Base-by-base conservation (phyloP, 2,329 filamentous ascomycete species). In the Stagonosporopsis rhizophila region DNA sequence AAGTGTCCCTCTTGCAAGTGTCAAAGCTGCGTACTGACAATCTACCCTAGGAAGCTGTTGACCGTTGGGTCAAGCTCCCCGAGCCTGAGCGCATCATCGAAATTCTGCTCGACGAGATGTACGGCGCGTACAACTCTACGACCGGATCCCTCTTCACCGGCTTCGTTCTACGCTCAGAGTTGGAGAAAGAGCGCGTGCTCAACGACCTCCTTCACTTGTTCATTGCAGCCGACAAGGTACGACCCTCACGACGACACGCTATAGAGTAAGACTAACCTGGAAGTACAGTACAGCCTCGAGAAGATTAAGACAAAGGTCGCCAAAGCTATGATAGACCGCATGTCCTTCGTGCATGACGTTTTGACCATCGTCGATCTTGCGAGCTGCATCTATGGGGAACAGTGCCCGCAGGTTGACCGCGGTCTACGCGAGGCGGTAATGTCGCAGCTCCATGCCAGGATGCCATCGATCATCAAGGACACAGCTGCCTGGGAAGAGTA, bases 191-290 rank as follows among this genome's bases (percentile, higher is more conserved):
- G 9, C 48, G 11, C 2, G 42, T 57, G 6, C 59, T 67, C 38
- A 49, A n/a, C 4, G 40, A 56, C 1, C 42, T 70, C 1, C 27
- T 68, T 0, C 39, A 40, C 2, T 28, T 69, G 3, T 69, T 68
- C 56, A 45, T 69, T 28, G 61, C 68, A 0, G 56, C 51, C 5
- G 68, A 70, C 40, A 70, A 70, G 56, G 67, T 64, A 45, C 12
- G 38, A 32, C 9, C 20, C n/a, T 27, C 11, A 27, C 32, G 5
- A 15, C 2, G 12, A 45, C n/a, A 2, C 2, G 1, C 9, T 12
- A 11, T 17, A 17, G 0, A 23, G 11, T 2, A 14, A 15, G 27
- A 44, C 55, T 47, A 25, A 65, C n/a, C n/a, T 17, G 5, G 4
- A n/a, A 0, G 2, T 14, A n/a, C 44, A 70, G 66, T 70, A 70